Base-by-base conservation (phyloP, 192 early-diverging fungal genomes). In the Entomortierella lignicola region DNA sequence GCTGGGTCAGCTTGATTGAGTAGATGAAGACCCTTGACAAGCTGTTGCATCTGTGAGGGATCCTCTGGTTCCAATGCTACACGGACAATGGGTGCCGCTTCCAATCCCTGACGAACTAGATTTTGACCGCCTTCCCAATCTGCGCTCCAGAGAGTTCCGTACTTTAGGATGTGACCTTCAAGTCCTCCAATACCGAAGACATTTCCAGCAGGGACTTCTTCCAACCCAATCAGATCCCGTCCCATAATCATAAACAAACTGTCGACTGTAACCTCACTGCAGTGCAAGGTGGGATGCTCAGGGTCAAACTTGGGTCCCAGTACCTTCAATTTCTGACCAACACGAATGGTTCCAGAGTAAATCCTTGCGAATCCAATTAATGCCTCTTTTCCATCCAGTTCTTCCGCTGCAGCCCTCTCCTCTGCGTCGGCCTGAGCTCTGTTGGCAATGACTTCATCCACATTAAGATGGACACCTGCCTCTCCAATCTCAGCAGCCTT, bases 201-300 rank as follows among this genome's bases (percentile, higher is more conserved):
- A 81, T 97, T 97, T 12, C 98, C 98, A 13, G 98, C 98, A 0
- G 94, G 91, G 0, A 98, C 98, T 66, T 92, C 87, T 13, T 89
- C 81, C 67, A 99, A 67, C 21, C 83, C 84, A 66, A 94, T 90
- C 56, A 99, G 81, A 48, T 99, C 98, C 30, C 95, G 86, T 7
- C 98, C 98, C 98, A 99, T 99, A 81, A 99, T 89, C 86, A 99
- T 85, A 56, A 95, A 99, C 44, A 99, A 82, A 37, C 85, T 86
- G 41, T 92, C 80, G 34, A 99, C 89, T 0, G 81, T 91, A 26
- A 97, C 83, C 71, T 95, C 88, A 31, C 91, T 87, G 42, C 90
- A 86, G 61, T 91, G 87, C 30, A 77, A 60, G 6, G 82, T 81
- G 2, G 90, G 88, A 4, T 87, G 60, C 25, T 71, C 71, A 13